phyloP scores from a whole-genome alignment of 2,329 filamentous ascomycete genomes.

The Claviceps spartinae region DNA sequence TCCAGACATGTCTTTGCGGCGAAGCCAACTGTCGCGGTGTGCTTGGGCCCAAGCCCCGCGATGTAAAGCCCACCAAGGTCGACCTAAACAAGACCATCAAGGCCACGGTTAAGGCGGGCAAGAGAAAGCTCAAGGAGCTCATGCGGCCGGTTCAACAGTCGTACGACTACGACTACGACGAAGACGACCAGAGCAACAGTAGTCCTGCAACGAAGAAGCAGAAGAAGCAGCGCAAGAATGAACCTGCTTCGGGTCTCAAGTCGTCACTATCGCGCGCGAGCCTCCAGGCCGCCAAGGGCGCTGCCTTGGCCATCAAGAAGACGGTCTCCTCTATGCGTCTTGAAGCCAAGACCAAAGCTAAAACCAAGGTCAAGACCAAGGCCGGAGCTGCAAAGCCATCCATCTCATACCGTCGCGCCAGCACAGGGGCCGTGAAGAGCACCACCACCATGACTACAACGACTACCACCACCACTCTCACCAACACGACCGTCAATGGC shows the following conservation, averaged over 20 bases:
- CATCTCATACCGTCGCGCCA: slow-evolving; percentile 10
- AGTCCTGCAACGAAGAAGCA: slow-evolving; percentile 22
- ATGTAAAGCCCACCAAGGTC: slow-evolving; percentile 36
- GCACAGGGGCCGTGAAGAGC: slow-evolving; percentile 17
- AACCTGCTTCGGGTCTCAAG: slow-evolving; percentile 20
- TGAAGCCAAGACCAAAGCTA: slow-evolving; percentile 1
- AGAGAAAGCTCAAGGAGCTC: slow-evolving; percentile 43
- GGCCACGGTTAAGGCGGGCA: slow-evolving; percentile 32
- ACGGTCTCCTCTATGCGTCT: slow-evolving; percentile 12
- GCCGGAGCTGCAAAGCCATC: slow-evolving; percentile 1
- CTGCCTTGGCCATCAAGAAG: slow-evolving; percentile 24
- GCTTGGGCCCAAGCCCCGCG: slow-evolving; percentile 47
- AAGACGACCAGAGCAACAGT: neutral
- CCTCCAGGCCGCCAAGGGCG: slow-evolving; percentile 23
- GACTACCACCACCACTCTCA: neutral
- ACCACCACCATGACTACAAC: slow-evolving; percentile 1
- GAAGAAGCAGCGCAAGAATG: slow-evolving; percentile 32
- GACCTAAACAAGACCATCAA: slow-evolving; percentile 26
- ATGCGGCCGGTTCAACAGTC: slow-evolving; percentile 27
- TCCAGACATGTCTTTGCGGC: slow-evolving; percentile 52
- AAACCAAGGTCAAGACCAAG: slow-evolving; percentile 12
- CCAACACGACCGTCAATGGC: slow-evolving; percentile 3
- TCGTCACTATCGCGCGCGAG: slow-evolving; percentile 20
- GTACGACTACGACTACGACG: neutral
- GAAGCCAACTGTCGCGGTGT: slow-evolving; percentile 50